A percentile compares a stretch with the other conserved stretches of the same genome.
Evolutionary conservation across 192 early-diverging fungal species (phyloP).

Genomic region (Coemansia reversa): DNA sequence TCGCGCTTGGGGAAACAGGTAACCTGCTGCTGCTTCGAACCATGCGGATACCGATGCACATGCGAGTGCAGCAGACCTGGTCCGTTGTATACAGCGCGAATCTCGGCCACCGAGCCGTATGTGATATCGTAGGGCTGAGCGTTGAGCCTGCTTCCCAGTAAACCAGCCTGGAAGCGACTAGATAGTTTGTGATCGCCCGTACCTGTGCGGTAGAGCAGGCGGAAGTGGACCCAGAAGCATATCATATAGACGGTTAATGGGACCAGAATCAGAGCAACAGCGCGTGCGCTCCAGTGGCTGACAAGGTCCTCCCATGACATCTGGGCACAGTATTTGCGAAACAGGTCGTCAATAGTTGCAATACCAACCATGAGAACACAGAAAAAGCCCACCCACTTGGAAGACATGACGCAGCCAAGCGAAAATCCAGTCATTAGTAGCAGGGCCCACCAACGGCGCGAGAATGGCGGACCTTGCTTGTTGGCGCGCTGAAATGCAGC

Average conservation of each 20-base stretch:
- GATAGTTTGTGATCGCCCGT: constrained; percentile 94
- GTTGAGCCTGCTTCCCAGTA: constrained; percentile 73
- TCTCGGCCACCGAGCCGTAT: constrained; percentile 33
- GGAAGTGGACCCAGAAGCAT: constrained; percentile 94
- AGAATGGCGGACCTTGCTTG: constrained; percentile 57
- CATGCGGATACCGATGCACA: constrained; percentile 59
- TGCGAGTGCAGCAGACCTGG: constrained; percentile 64
- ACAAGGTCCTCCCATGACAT: constrained; percentile 66
- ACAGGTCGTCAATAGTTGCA: constrained; percentile 86
- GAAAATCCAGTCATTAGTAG: constrained; percentile 65
- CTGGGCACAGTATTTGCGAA: constrained; percentile 77
- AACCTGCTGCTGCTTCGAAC: constrained; percentile 81
- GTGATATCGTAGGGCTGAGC: constrained; percentile 39
- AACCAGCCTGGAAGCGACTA: constrained; percentile 80
- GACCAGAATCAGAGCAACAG: constrained; percentile 77
- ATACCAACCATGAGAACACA: constrained; percentile 86
- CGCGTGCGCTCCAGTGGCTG: constrained; percentile 83
- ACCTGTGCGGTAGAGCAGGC: constrained; percentile 72
- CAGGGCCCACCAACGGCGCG: constrained; percentile 67
- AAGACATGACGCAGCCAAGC: constrained; percentile 66
- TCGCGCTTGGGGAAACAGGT: constrained; percentile 81
- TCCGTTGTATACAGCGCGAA: constrained; percentile 38
- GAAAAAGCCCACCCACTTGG: constrained; percentile 97
- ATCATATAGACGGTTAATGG: constrained; percentile 77
- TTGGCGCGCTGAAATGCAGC: constrained; percentile 58